Base-by-base conservation (phyloP, 257 asterid genomes). In the Fraxinus cuspidata region DNA sequence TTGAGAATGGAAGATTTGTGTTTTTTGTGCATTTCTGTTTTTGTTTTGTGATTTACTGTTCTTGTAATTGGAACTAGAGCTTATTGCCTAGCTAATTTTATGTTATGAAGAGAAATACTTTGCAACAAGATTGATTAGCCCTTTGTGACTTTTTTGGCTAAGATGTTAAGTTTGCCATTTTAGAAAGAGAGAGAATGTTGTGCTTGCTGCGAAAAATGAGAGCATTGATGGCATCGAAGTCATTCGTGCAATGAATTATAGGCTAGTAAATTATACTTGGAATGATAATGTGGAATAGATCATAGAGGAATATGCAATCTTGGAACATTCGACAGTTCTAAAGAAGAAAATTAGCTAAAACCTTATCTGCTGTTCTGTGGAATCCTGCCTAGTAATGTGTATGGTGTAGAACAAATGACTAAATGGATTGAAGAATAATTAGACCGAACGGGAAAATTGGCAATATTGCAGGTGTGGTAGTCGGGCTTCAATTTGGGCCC, bases 221-320 rank as follows among this genome's bases (percentile, higher is more conserved):
- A 53, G 64, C 64, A 19, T 53, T 3, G 27, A 53, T 53, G 11
- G 27, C 1, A 5, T 53, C 64, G 0, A 53, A 40, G 23, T 5
- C 8, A 73, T 16, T 28, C 2, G 1, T 21, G 13, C 27, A 28
- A 71, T 28, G 69, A 53, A 25, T 72, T 15, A 31, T 37, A 34
- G 65, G 35, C 53, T 74, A 3, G 27, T 63, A 4, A n/a, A 21
- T 29, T 19, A 40, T 34, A 19, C 29, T n/a, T 35, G 40, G 78
- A 23, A 10, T 35, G 63, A 28, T 60, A 49, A 11, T 60, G 19
- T 75, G 63, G 11, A 71, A 44, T 75, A 16, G 76, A 77, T 42
- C 40, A 42, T 2, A 56, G 28, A 37, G 12, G 23, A 53, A 53
- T 68, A 40, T 51, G 58, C 79, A 19, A 38, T 16, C 63, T 19